A percentile compares a stretch with the other conserved stretches of the same genome.
Evolutionary conservation across 805 yeast species (phyloP).

Genomic region (Aciculoconidium aculeatum): DNA sequence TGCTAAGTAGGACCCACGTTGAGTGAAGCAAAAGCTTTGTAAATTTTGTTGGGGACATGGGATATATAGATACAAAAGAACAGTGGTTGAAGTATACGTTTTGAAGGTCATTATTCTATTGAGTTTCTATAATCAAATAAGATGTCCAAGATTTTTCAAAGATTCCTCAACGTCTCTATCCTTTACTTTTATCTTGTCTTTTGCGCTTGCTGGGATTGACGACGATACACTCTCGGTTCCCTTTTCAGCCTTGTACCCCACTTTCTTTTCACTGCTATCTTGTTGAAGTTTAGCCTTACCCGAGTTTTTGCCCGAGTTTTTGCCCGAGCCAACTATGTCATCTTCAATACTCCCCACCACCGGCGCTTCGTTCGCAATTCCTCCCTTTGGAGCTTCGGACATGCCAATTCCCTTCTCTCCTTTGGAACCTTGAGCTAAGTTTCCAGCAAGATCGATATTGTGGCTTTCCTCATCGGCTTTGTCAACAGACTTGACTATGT

Average conservation of each 20-base stretch:
- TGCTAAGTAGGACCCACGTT: too few species aligned
- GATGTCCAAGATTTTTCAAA: background rate
- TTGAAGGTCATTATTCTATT: too few species aligned
- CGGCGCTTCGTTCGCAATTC: slow-evolving; percentile 41
- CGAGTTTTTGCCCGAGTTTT: slow-evolving; percentile 7
- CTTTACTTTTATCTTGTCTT: slow-evolving; percentile 4
- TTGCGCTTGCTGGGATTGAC: background rate
- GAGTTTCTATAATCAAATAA: too few species aligned
- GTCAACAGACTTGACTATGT: slow-evolving; percentile 24
- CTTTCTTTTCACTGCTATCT: slow-evolving; percentile 1
- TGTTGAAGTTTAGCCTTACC: slow-evolving; percentile 2
- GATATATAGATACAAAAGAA: too few species aligned
- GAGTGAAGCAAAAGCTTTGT: too few species aligned
- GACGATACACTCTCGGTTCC: background rate
- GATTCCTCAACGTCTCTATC: slow-evolving; percentile 6
- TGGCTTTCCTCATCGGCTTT: slow-evolving; percentile 28
- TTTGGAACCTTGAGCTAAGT: slow-evolving; percentile 32
- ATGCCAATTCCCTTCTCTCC: slow-evolving; percentile 37
- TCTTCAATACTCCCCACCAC: slow-evolving; percentile 38
- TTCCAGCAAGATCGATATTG: slow-evolving; percentile 32
- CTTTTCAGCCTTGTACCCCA: slow-evolving; percentile 11
- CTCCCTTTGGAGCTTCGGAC: slow-evolving; percentile 42
- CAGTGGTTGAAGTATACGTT: too few species aligned
- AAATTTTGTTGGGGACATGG: too few species aligned
- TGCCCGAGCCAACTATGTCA: slow-evolving; percentile 16